Evolutionary conservation across 441 rosid species (phyloP), one percentile per base, ranked within the genome.

Genomic region (Eutrema salsugineum): DNA sequence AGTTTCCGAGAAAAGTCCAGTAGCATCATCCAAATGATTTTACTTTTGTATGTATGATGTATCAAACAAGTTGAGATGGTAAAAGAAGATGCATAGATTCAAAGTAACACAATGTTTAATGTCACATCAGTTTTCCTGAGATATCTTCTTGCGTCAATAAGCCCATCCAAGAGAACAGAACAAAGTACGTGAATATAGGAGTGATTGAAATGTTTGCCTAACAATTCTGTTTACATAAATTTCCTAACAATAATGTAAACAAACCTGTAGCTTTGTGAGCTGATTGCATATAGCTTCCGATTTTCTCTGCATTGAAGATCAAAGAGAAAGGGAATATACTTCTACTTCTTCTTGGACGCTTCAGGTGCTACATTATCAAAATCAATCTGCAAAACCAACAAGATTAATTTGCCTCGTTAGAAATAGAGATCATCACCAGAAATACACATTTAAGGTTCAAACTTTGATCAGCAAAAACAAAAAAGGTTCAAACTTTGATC

Each of bases 111-210:
- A 72, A 66, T 50, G 47, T 47, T 35, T 7, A 32, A 59, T 12
- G 72, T 66, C 72, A 59, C 62, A 59, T 73, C 72, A 40, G n/a
- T 65, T 56, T 72, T 19, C 56, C 68, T 32, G 24, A 58, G 66
- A 59, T 66, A 59, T 66, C 28, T 33, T 33, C 19, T 63, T 43
- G 40, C 15, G 35, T 63, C 20, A 24, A 22, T 44, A 32, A 51
- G 6, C 32, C 32, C 24, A 16, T 19, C 61, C 50, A 27, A 19
- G 50, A 43, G 10, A 24, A 40, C 60, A 56, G 19, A 53, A 62
- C 19, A 43, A 51, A 51, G n/a, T n/a, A 51, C 53, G 54, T 71
- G 55, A 35, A 8, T 16, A 17, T 59, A 30, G 19, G 27, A 22
- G 35, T 58, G 70, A 63, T 44, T 24, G 65, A 47, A 8, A 73